Evolutionary conservation across 306 rosid species (phyloP), one percentile per base, ranked within the genome.

Genomic region (Astragalus glycyphyllos): DNA sequence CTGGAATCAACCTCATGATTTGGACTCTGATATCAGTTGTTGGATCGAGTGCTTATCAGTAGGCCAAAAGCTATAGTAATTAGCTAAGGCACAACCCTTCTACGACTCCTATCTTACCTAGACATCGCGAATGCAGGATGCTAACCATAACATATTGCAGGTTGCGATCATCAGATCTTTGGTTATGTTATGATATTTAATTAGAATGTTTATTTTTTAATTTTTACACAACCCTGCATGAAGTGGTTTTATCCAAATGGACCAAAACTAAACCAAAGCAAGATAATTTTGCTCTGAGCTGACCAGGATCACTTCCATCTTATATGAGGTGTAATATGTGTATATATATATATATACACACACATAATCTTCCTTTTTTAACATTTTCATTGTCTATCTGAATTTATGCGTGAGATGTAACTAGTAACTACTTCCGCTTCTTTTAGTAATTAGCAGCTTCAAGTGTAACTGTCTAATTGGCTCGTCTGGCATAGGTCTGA

Each of bases 401-500:
- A 50, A 50, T 59, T 62, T 31, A 15, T 44, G 46, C 56, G 41
- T 31, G 8, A 20, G 7, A 17, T 11, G 46, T 42, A 56, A 58
- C 47, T 48, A 56, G 46, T 42, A 56, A 58, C 47, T 48, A 56
- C 12, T 62, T 46, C 48, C 57, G 53, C 45, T 35, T 58, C n/a
- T 50, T 11, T 49, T 47, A 10, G 65, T 37, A 34, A 44, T 58
- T 14, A 8, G 31, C 23, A 35, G 64, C 72, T 61, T 66, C 57
- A 58, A 32, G 12, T 42, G 16, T 58, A 14, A 23, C 35, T 61
- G 61, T 71, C 51, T 68, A 54, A 75, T 46, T 63, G 62, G 42
- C 32, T 48, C 31, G 11, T 76, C 38, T 38, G 46, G 76, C 69
- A 65, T 85, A 94, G 99, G 88, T 83, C 79, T 94, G 80, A 86